Base-by-base conservation (phyloP, 257 asterid species). In the Solanum lignicaule region DNA sequence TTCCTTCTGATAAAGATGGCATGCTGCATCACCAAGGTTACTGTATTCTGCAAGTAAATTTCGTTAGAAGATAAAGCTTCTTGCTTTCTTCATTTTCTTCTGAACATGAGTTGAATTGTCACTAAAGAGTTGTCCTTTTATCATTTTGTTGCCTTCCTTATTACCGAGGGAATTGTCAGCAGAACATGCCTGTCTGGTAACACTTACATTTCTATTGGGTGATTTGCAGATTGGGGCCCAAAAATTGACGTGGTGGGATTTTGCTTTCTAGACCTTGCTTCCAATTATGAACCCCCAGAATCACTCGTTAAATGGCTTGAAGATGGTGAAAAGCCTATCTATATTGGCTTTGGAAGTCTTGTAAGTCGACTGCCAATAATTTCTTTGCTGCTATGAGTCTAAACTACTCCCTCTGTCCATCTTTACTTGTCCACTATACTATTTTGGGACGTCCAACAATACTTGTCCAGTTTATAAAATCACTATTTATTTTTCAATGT, bases 301-400 rank as follows among this genome's bases (percentile, higher is more conserved):
- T 88, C 94, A 39, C 98, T 96, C 48, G 92, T 93, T 86, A 93
- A 93, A 90, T 96, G 98, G 98, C 95, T 95, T 79, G 93, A 93
- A 87, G 91, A 87, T 52, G 98, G 94, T 88, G 83, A 91, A 91
- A 91, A 87, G 89, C 99, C 99, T 87, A 92, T 96, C 78, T 96
- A 96, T 89, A 91, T 96, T 85, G 99, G 99, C 39, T 96, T 96
- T 86, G 99, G 99, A 87, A 96, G 99, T 89, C 98, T 96, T 71
- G 99, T 96, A 93, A 94, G 99, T 93, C 76, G 75, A 48, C 73
- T 68, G 21, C 60, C 38, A 32, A 5, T 48, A 48, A 82, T 20
- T 20, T 79, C 10, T 27, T 79, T 48, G 43, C 43, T 82, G 62
- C 85, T 82, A 29, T 29, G 85, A 82, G 69, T 29, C 41, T 82